Conservation (phyloP, 257 asterid species). For the Forsythia viridissima region DNA sequence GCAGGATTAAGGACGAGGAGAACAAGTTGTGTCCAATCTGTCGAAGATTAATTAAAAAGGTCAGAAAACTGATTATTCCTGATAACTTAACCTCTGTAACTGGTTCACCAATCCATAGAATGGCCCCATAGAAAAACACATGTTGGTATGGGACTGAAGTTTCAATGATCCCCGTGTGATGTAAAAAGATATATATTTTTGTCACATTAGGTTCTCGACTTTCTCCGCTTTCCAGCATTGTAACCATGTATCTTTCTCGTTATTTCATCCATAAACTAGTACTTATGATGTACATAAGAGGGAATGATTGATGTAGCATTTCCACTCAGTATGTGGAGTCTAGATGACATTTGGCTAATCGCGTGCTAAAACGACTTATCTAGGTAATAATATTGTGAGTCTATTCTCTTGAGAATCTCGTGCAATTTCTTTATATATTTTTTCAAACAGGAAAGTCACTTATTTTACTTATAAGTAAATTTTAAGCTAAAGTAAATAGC, state of each 20-base stretch:
- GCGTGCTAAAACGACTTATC: too few species aligned
- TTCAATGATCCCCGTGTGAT: background rate
- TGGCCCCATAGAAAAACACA: background rate
- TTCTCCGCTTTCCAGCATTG: too few species aligned
- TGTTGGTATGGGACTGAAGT: background rate
- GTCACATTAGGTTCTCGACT: too few species aligned
- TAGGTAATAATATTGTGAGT: background rate
- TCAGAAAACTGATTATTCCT: slow-evolving; percentile 23
- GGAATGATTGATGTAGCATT: too few species aligned
- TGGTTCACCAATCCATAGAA: background rate
- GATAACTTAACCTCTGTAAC: background rate
- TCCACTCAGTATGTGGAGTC: background rate
- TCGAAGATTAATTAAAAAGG: slow-evolving; percentile 27
- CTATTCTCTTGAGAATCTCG: too few species aligned
- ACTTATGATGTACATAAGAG: too few species aligned
- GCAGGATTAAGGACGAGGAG: slow-evolving; percentile 38
- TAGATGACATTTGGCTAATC: background rate
- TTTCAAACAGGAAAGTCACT: too few species aligned
- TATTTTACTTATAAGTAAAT: too few species aligned
- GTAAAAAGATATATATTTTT: background rate
- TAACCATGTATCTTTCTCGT: too few species aligned
- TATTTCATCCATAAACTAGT: too few species aligned
- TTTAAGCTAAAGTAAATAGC: too few species aligned
- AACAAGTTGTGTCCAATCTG: slow-evolving; percentile 37
- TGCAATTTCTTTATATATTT: too few species aligned